A percentile compares a stretch with the other conserved stretches of the same genome.
Evolutionary conservation across 805 yeast species (phyloP).

Genomic region (Crinitomyces ghanaensis): DNA sequence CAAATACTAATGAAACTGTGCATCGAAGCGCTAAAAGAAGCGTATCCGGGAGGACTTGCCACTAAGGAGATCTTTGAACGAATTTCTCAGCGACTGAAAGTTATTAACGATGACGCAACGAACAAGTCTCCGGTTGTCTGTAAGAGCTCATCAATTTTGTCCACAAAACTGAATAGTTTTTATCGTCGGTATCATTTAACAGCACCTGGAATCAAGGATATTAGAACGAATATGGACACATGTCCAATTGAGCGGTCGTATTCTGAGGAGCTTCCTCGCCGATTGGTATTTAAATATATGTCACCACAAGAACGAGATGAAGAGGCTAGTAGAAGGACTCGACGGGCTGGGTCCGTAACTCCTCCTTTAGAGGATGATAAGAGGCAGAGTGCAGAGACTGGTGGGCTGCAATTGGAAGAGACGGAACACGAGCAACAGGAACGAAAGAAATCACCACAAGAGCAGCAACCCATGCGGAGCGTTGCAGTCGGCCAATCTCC

Average conservation of each 20-base stretch:
- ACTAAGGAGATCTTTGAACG: constrained; percentile 21
- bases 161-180: constrained; percentile 24
- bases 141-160: constrained; percentile 23
- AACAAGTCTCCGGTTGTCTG: constrained; percentile 13
- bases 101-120: constrained; percentile 14
- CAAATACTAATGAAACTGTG: constrained; percentile 18
- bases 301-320: constrained; percentile 8
- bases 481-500: constrained; percentile 5
- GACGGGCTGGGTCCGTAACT: constrained; percentile 1
- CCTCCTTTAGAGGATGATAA: constrained; percentile 3
- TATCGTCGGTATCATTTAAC: constrained; percentile 22
- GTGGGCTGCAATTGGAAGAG: no score
- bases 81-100: constrained; percentile 6
- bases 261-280: constrained; percentile 20
- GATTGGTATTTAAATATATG: constrained; percentile 20
- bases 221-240: not conserved
- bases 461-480: constrained; percentile 1
- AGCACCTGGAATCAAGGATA: constrained; percentile 2
- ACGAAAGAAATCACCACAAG: no score
- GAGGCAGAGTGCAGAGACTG: no score
- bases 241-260: constrained; percentile 21
- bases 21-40: constrained; percentile 14
- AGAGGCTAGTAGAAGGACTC: constrained; percentile 4
- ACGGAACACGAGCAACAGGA: no score
- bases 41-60: constrained; percentile 21